phyloP scores from a whole-genome alignment of 305 asterid genomes.

The Rubia peregrina region DNA sequence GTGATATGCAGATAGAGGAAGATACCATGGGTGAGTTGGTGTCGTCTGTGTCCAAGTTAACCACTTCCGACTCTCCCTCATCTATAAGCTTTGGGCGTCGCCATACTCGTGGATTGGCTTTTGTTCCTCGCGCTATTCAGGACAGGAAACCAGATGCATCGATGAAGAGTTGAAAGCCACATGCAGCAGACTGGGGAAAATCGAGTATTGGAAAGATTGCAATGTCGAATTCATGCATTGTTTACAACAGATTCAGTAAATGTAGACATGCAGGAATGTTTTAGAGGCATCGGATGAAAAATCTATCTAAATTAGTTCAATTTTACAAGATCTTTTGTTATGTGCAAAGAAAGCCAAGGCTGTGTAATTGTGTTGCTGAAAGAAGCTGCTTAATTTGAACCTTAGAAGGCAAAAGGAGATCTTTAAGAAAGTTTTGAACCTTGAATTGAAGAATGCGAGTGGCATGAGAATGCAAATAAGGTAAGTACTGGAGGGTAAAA shows the following conservation, averaged over 20 bases:
- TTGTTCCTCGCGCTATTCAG: conserved; percentile 62
- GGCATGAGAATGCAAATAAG: neutral
- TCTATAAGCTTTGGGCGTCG: conserved; percentile 79
- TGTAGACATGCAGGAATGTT: too few species aligned
- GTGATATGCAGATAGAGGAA: conserved; percentile 72
- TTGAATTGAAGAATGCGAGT: neutral
- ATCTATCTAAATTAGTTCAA: too few species aligned
- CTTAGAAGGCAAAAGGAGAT: too few species aligned
- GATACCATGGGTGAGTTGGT: conserved; percentile 55
- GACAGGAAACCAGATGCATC: conserved; percentile 33
- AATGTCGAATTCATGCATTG: too few species aligned
- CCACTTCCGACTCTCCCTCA: conserved; percentile 78
- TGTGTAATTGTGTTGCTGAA: too few species aligned
- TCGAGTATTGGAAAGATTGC: neutral
- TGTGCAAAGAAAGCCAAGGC: too few species aligned
- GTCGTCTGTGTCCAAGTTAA: conserved; percentile 73
- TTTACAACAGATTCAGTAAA: too few species aligned
- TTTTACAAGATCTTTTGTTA: too few species aligned
- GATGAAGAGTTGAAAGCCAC: conserved; percentile 11
- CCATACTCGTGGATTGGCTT: conserved; percentile 53
- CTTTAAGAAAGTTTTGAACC: neutral
- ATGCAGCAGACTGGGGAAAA: too few species aligned
- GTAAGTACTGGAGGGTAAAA: neutral
- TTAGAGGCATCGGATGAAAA: too few species aligned
- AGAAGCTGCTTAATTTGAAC: too few species aligned